Evolutionary conservation across 768 basidiomycete genomes (phyloP), one percentile per base, ranked within the genome.

Genomic region (Tricholoma hemisulphureum): DNA sequence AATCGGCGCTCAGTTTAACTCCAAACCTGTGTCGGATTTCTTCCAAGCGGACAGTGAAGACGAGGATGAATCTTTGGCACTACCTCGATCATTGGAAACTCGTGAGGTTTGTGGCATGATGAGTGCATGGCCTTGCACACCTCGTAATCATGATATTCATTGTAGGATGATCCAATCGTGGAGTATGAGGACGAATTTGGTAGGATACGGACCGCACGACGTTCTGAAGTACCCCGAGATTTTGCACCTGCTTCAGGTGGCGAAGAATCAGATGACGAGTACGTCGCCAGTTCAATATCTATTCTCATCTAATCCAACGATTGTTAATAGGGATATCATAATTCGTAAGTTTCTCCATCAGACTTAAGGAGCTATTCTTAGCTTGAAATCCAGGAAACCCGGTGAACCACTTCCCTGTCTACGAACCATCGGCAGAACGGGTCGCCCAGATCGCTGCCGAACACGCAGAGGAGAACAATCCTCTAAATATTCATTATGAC

Each of bases 161-260:
- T n/a, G 1, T 56, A 91, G 85, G 79, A 85, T 56, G 91, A 94
- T 63, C 90, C 91, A 10, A 73, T 93, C 28, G 78, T 93, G 5
- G 93, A 94, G 69, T 93, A 93, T 58, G 85, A 88, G 67, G 93
- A 95, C 61, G 93, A 94, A 66, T 92, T 91, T 66, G 92, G 92
- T 32, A 84, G 93, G n/a, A 63, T 83, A 35, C 77, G 91, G 58
- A 89, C 82, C 1, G 83, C 81, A 16, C 80, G 78, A 51, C 81
- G 82, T 9, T 93, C 92, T 11, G 89, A 94, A 65, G 81, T 94
- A 1, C 92, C 93, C 37, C 80, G 89, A 32, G 74, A 89, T 58
- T 73, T 91, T 8, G 66, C 83, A 5, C 76, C 76, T 31, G 58
- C 73, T n/a, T 76, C 78, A 32, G 75, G 81, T 18, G 77, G 82